Conservation (phyloP, 495 filamentous ascomycete genomes). For the Aspergillus diversus region DNA sequence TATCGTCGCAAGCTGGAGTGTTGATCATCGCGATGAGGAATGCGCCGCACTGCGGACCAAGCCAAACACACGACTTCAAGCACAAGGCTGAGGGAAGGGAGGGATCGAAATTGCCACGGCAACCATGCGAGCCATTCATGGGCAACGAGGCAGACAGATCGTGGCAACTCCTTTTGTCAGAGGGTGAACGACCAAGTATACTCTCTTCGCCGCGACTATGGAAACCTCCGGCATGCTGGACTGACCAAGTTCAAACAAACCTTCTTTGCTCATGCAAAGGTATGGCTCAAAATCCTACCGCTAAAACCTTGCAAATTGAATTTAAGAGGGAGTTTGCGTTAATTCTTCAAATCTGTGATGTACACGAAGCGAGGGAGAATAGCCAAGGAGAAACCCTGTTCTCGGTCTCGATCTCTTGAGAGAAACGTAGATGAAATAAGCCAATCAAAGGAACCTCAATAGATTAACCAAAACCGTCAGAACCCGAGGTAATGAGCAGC, state of each 20-base stretch:
- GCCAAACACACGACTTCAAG: conserved; percentile 22
- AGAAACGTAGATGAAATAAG: too few relatives aligned
- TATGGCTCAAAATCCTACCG: conserved; percentile 41
- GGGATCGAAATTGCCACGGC: conserved; percentile 25
- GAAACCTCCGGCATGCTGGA: conserved; percentile 38
- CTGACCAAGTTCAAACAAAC: conserved; percentile 28
- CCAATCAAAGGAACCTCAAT: too few relatives aligned
- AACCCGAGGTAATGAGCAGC: too few relatives aligned
- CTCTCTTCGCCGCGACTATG: conserved; percentile 27
- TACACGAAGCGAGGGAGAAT: too few relatives aligned
- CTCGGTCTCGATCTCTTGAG: too few relatives aligned
- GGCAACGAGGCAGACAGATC: background rate
- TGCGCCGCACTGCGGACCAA: conserved; percentile 4
- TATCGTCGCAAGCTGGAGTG: conserved; percentile 16
- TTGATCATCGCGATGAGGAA: conserved; percentile 15
- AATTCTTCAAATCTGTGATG: background rate
- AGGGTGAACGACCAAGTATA: conserved; percentile 19
- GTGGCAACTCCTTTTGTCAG: conserved; percentile 33
- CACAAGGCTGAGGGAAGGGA: conserved; percentile 15
- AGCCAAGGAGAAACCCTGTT: too few relatives aligned
- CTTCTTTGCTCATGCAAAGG: conserved; percentile 29
- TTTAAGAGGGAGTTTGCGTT: background rate
- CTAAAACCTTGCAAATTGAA: background rate
- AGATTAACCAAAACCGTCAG: too few relatives aligned
- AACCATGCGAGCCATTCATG: conserved; percentile 22